Evolutionary conservation across 805 yeast species (phyloP).

Genomic region (Lipomyces anomalus): DNA sequence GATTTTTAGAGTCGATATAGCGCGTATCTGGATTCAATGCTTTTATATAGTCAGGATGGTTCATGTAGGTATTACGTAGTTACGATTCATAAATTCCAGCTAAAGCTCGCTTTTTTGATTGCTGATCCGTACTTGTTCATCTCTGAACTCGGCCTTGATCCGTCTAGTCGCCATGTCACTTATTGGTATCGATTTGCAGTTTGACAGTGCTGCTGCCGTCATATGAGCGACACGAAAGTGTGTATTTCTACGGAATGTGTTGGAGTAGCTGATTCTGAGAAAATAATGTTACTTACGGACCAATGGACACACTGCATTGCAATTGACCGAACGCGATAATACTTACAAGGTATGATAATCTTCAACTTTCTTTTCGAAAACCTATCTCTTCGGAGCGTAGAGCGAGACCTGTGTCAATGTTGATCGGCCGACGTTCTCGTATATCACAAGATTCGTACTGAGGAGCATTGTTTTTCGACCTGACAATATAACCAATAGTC

Average conservation of each 20-base stretch:
- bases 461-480: not conserved
- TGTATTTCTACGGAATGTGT: too few relatives aligned
- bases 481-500: too few relatives aligned
- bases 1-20: slow-evolving; percentile 32
- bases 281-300: not conserved
- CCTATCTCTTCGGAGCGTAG: not conserved
- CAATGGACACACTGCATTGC: too few relatives aligned
- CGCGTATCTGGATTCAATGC: too few relatives aligned
- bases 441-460: not conserved
- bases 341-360: not conserved
- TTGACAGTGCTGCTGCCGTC: too few relatives aligned
- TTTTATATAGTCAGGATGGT: too few relatives aligned
- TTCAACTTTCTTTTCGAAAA: not conserved
- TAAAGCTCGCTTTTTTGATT: not conserved
- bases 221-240: too few relatives aligned
- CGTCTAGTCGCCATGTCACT: not conserved
- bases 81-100: too few relatives aligned
- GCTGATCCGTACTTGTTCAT: not conserved
- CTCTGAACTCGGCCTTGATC: not conserved
- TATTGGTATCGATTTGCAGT: not conserved
- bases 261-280: not conserved
- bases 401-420: not conserved
- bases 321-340: too few relatives aligned
- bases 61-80: too few relatives aligned
- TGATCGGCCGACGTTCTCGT: not conserved